Base-by-base conservation (phyloP, 148 eudicot species). In the Camellia japonica region DNA sequence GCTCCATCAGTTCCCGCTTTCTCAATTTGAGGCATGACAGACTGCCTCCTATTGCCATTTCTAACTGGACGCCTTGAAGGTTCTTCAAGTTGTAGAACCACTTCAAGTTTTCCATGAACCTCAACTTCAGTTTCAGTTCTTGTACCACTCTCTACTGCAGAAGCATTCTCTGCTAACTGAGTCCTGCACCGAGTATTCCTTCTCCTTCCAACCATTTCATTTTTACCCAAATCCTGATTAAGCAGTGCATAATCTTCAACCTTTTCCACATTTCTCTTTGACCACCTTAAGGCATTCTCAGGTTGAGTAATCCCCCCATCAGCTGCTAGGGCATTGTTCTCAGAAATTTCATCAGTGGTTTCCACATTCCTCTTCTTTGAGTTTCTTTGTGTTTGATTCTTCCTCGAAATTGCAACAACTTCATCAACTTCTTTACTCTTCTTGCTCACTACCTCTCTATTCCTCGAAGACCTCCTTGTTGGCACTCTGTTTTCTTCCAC, bases 11-110 rank as follows among this genome's bases (percentile, higher is more conserved):
- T 47, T 43, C 11, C 46, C 12, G 2, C 62, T 38, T 61, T 64
- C 42, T 80, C 82, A 65, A 19, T 56, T 66, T 43, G 73, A 30
- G 42, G 74, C 70, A 65, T 16, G 12, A 72, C 81, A 76, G 78
- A 68, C 44, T 55, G 68, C 72, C 80, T 58, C 63, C 84, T 75
- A 13, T 73, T 78, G 74, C 79, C 77, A 67, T 20, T 47, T 52
- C 60, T 67, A 73, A 41, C 64, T 7, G 38, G 38, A 49, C 52
- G 7, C 52, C 7, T 49, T 49, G 52, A 49, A 49, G 52, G 52
- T 49, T 49, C 7, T 49, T 49, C 52, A 49, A 49, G 52, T 4
- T 49, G 5, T 7, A 49, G 7, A 49, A 49, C 52, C 5, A 49
- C 52, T 49, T 49, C 52, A 49, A 49, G 52, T 49, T 49, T 68